Evolutionary conservation across 2,329 filamentous ascomycete species (phyloP), one percentile per base, ranked within the genome.

Genomic region (Hypoxylon sp.): DNA sequence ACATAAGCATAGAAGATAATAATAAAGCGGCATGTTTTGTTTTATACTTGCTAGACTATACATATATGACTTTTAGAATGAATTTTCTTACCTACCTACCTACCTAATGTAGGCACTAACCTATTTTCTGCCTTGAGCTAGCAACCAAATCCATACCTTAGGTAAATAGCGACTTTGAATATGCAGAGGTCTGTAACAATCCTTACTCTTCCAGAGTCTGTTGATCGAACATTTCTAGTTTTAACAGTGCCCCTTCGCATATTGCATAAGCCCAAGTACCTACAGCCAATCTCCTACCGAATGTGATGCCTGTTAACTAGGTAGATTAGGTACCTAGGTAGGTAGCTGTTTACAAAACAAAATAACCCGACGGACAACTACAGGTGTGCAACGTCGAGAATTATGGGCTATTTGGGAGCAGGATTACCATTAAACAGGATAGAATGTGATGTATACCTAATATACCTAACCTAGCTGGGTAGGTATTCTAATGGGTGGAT

Each of bases 1-100:
- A 48, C 14, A 23, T 2, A 41, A n/a, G 14, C 11, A 14, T 45
- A 19, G 14, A 62, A 43, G 34, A 43, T 23, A 51, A 45, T 50
- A 25, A n/a, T 13, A 21, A 19, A 38, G 45, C 25, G 32, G 13
- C 10, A 38, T 53, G 21, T 41, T 25, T 34, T 17, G 7, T 53
- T 43, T 11, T 32, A 3, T 23, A 3, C 30, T 23, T 36, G 14
- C 30, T 19, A 19, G 17, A 36, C 30, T 51, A 10, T 34, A 36
- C 25, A 14, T 32, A n/a, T n/a, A n/a, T n/a, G 25, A 25, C 46
- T 50, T 49, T 19, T 30, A 9, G 5, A 32, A n/a, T n/a, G n/a
- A n/a, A n/a, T 32, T 51, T 59, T 30, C n/a, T 34, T 17, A 13
- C 38, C 38, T 43, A 43, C 2, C 5, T 13, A 2, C 13, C 43